Evolutionary conservation across 352 stramenopile species (phyloP).

Genomic region (Pseudoperonospora humuli): DNA sequence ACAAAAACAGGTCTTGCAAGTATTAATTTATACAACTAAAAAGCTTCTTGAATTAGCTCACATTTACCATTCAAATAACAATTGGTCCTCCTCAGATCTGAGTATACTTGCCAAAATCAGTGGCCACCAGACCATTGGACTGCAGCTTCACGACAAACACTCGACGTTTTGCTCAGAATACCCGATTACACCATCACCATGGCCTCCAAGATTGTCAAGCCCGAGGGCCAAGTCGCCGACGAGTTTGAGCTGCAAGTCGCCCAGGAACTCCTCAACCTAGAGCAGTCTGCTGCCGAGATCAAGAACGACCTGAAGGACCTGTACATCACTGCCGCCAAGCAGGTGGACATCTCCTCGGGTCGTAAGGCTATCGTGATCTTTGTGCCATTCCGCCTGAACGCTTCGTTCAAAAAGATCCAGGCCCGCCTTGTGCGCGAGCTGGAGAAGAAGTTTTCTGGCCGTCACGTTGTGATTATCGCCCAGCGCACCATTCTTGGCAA

Average conservation of each 20-base stretch:
- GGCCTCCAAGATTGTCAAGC: constrained; percentile 84
- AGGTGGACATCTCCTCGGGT: constrained; percentile 92
- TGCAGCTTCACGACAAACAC: constrained; percentile 3
- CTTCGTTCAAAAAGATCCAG: constrained; percentile 99
- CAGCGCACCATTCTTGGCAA: constrained; percentile 99
- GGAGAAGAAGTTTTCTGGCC: constrained; percentile 99
- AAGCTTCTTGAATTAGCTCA: too few species aligned
- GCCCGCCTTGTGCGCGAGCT: constrained; percentile 95
- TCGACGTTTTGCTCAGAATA: constrained; percentile 28
- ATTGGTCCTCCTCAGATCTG: constrained; percentile 24
- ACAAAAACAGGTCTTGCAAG: too few species aligned
- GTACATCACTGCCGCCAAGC: constrained; percentile 98
- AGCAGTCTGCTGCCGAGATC: constrained; percentile 93
- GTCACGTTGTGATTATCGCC: constrained; percentile 98
- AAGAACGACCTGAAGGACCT: constrained; percentile 97
- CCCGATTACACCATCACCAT: constrained; percentile 39
- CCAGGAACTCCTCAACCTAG: constrained; percentile 81
- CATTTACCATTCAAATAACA: too few species aligned
- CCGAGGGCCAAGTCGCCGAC: constrained; percentile 72
- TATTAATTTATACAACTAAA: too few species aligned
- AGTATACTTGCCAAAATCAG: constrained; percentile 9
- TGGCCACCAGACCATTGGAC: constrained; percentile 18
- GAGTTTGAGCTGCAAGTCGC: constrained; percentile 87
- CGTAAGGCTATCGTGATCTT: constrained; percentile 99
- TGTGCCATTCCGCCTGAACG: constrained; percentile 97